These are phyloP conservation scores for Fusarium nanum DNA, from an alignment of 2,329 filamentous ascomycete species.

Conservation along the genomic window DNA sequence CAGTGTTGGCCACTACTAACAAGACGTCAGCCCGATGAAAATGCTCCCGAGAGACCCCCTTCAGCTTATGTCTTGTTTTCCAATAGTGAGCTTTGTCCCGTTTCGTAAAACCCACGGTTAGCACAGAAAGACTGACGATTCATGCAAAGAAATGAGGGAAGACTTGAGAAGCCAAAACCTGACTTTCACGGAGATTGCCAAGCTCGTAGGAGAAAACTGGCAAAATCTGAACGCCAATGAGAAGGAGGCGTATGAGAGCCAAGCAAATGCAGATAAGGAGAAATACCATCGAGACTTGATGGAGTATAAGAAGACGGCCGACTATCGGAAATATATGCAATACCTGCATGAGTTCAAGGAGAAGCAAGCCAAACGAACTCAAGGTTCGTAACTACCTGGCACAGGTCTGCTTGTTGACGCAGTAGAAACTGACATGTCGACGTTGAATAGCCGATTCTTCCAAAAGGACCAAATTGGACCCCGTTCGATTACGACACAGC, in stretches of 20 bases:
- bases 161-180: constrained; percentile 80
- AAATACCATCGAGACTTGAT: constrained; percentile 78
- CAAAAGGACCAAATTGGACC: constrained; percentile 62
- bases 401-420: background rate
- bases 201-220: constrained; percentile 85
- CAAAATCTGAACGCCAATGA: constrained; percentile 74
- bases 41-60: constrained; percentile 82
- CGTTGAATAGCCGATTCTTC: constrained; percentile 53
- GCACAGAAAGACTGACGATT: constrained; percentile 2
- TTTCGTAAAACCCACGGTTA: background rate
- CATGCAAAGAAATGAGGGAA: constrained; percentile 74
- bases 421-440: constrained; percentile 14
- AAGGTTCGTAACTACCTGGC: constrained; percentile 58
- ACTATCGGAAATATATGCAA: constrained; percentile 74
- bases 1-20: constrained; percentile 3
- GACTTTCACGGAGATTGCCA: constrained; percentile 86
- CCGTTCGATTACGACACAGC: constrained; percentile 51
- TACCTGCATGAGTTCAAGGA: constrained; percentile 84
- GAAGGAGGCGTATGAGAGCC: constrained; percentile 78
- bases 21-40: constrained; percentile 72
- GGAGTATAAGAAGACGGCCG: constrained; percentile 81
- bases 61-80: constrained; percentile 90
- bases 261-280: constrained; percentile 79
- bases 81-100: constrained; percentile 70
- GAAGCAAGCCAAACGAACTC: constrained; percentile 70